Conservation (phyloP, 2,329 filamentous ascomycete species). For the Paecilomyces sp. region DNA sequence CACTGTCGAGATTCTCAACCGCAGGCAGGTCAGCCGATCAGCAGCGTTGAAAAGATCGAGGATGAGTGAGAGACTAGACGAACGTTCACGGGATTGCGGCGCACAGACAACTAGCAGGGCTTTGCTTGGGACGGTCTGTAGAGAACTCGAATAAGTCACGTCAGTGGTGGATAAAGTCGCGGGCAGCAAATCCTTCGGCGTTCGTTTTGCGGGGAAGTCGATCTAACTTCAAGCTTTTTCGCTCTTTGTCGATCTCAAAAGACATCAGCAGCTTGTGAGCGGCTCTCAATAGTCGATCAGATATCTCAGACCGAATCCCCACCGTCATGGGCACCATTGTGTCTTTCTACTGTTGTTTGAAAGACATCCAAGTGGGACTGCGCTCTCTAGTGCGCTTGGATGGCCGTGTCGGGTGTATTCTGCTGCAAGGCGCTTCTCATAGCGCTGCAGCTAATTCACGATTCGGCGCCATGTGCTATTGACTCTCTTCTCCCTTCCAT, state of each 20-base stretch:
- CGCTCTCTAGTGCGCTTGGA: background rate
- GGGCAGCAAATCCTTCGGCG: background rate
- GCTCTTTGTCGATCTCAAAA: background rate
- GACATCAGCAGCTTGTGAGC: background rate
- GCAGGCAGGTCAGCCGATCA: background rate
- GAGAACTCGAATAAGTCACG: background rate
- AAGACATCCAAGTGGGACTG: background rate
- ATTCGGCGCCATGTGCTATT: background rate
- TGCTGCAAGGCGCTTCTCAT: background rate
- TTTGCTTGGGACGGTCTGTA: background rate
- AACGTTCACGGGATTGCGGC: background rate
- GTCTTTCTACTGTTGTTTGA: background rate
- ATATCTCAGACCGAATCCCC: background rate
- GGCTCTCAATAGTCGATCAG: background rate
- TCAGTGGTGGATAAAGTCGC: background rate
- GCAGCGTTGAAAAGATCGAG: background rate
- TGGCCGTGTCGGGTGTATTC: background rate
- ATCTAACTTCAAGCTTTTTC: background rate
- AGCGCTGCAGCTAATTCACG: background rate
- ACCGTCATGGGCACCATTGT: background rate
- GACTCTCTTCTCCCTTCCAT: background rate
- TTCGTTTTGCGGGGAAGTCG: background rate
- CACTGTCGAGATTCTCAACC: background rate
- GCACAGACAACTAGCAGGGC: background rate
- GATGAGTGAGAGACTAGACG: background rate